phyloP scores from a whole-genome alignment of 495 filamentous ascomycete species.

The Tuber melanosporum region DNA sequence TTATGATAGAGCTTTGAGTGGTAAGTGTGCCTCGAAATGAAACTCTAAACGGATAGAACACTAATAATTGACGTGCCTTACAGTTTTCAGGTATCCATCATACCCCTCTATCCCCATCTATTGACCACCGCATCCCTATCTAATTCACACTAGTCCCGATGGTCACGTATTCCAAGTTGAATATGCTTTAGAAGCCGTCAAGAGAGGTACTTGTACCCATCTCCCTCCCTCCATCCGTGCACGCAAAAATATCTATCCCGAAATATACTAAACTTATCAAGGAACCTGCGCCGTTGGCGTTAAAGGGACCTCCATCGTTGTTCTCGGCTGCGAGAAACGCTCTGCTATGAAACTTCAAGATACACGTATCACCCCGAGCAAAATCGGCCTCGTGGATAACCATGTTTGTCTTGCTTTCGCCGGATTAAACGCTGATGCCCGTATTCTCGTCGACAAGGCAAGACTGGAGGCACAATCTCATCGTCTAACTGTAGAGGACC shows the following conservation, averaged over 20 bases:
- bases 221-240: not conserved
- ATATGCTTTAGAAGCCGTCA: constrained; percentile 97
- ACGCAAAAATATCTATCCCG: not conserved
- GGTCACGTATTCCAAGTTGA: constrained; percentile 99
- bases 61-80: constrained; percentile 44
- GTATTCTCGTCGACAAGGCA: constrained; percentile 95
- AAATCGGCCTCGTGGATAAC: constrained; percentile 88
- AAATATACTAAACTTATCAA: constrained; percentile 42
- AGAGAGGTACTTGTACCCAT: constrained; percentile 62
- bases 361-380: constrained; percentile 96
- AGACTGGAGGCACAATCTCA: constrained; percentile 95
- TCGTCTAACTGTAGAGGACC: constrained; percentile 95
- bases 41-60: constrained; percentile 18
- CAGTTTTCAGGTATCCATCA: constrained; percentile 61
- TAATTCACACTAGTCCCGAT: constrained; percentile 67
- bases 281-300: constrained; percentile 97
- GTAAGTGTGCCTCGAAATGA: constrained; percentile 51
- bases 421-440: constrained; percentile 91
- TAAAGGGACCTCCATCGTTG: constrained; percentile 89
- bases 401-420: constrained; percentile 97
- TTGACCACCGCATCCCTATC: constrained; percentile 13
- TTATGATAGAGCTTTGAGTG: constrained; percentile 91
- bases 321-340: constrained; percentile 95
- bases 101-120: constrained; percentile 41
- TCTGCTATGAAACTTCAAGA: constrained; percentile 99